Evolutionary conservation across 805 yeast species (phyloP), one percentile per base, ranked within the genome.

Genomic region (Metschnikowia continentalis): DNA sequence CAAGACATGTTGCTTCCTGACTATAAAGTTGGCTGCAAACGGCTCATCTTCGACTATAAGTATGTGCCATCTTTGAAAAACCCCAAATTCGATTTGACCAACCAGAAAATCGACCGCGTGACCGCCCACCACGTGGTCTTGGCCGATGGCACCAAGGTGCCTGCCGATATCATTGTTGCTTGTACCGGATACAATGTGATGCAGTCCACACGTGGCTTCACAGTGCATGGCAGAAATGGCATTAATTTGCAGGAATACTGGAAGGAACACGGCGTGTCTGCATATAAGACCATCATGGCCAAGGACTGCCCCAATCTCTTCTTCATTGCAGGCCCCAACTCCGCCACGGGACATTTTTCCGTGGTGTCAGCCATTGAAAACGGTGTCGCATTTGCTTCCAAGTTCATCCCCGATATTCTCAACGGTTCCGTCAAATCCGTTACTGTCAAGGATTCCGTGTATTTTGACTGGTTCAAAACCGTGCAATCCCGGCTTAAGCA

Each of bases 281-380:
- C 76, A 8, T 72, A 71, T 57, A 63, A 66, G 49, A 71, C 77
- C 0, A 33, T 60, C 26, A 53, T 70, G 57, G 60, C 64, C 11
- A 66, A 65, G 47, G 62, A 70, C 32, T 58, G 62, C 40, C 77
- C 77, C 19, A 72, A 72, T 46, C 48, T 65, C 11, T 68, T 71
- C 49, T 19, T 66, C 15, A 58, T 72, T 50, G 72, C 63, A 1
- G 77, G 77, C 6, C 76, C 77, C 32, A 72, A 72, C 51, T 62
- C 74, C 1, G 73, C 74, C 39, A 69, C 76, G 14, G 77, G 77
- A 11, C 76, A 72, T 51, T 65, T 73, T 0, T 71, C 76, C 4
- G 76, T 70, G 47, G 71, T 72, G 5, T 55, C 66, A 50, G 72
- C 74, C 14, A 63, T 68, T 51, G 76, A 72, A 55, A 70, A 69